Evolutionary conservation across 352 stramenopile genomes (phyloP).

Genomic region (Pythium insidiosum): DNA sequence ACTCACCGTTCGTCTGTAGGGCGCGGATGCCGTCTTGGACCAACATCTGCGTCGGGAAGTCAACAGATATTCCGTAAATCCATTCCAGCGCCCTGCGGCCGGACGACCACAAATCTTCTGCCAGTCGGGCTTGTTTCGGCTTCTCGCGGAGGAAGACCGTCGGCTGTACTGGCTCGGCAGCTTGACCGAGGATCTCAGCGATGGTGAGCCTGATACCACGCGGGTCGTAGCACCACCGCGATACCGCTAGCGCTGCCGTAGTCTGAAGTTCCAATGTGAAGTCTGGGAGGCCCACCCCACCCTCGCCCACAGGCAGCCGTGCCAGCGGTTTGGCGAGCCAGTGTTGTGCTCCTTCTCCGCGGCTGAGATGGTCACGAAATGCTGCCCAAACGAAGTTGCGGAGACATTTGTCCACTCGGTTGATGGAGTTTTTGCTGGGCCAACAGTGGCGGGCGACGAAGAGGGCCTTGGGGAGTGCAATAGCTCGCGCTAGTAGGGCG

Average conservation of each 20-base stretch:
- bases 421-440: neutral
- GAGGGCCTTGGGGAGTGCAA: neutral
- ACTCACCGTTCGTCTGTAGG: neutral
- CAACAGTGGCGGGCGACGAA: neutral
- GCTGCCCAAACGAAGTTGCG: neutral
- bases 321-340: neutral
- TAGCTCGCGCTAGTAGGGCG: neutral
- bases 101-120: neutral
- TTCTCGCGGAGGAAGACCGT: neutral
- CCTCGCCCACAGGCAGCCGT: neutral
- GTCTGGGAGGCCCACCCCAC: neutral
- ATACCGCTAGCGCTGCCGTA: neutral
- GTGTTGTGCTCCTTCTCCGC: neutral
- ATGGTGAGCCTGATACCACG: neutral
- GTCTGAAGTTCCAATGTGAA: neutral
- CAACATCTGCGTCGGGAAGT: neutral
- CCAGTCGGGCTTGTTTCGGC: neutral
- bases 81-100: neutral
- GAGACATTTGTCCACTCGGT: neutral
- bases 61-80: neutral
- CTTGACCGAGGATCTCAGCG: neutral
- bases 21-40: neutral
- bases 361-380: neutral
- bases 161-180: neutral
- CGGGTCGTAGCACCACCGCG: neutral